Evolutionary conservation across 768 basidiomycete species (phyloP).

Genomic region (Cubamyces lactineus): DNA sequence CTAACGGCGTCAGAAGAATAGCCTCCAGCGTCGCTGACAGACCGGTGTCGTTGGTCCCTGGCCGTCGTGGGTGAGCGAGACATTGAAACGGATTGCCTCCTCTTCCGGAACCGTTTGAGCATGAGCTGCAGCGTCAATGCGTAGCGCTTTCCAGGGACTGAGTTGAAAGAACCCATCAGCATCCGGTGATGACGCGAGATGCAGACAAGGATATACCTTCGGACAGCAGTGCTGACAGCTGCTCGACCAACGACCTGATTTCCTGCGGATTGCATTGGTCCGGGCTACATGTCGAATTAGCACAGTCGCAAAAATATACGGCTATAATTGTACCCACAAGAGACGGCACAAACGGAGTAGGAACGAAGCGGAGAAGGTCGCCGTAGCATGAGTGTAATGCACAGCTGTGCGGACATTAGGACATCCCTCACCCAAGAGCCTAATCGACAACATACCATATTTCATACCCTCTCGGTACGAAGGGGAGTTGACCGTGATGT

Average conservation of each 20-base stretch:
- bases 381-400: conserved; percentile 90
- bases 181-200: conserved; percentile 26
- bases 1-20: conserved; percentile 38
- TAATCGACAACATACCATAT: conserved; percentile 60
- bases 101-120: conserved; percentile 75
- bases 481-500: conserved; percentile 83
- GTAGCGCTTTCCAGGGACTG: conserved; percentile 93
- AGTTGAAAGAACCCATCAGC: not conserved
- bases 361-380: conserved; percentile 92
- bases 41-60: conserved; percentile 51
- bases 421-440: conserved; percentile 4
- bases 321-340: conserved; percentile 58
- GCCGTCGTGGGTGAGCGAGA: conserved; percentile 64
- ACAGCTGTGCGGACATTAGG: conserved; percentile 54
- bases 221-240: conserved; percentile 73
- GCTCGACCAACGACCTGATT: conserved; percentile 78
- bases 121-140: conserved; percentile 89
- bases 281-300: conserved; percentile 54
- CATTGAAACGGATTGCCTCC: conserved; percentile 50
- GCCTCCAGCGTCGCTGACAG: conserved; percentile 46
- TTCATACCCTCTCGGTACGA: conserved; percentile 91
- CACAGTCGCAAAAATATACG: not conserved
- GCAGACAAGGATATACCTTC: conserved; percentile 55
- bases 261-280: conserved; percentile 78
- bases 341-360: conserved; percentile 83